Evolutionary conservation across 257 asterid species (phyloP).

Genomic region (Primulina eburnea): DNA sequence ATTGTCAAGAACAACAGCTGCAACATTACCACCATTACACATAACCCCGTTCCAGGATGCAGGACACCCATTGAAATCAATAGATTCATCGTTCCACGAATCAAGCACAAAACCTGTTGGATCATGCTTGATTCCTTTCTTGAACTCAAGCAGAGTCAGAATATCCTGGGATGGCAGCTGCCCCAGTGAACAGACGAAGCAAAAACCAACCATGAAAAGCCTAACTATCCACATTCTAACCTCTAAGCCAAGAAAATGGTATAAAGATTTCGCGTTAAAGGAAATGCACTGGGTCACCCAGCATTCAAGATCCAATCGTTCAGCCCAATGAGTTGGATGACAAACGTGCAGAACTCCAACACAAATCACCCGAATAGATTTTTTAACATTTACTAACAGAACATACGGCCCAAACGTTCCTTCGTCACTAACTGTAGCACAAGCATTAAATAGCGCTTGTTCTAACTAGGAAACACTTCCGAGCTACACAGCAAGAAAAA

Average conservation of each 20-base stretch:
- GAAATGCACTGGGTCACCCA: conserved; percentile 22
- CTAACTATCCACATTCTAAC: conserved; percentile 55
- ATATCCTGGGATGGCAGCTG: conserved; percentile 97
- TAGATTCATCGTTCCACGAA: conserved; percentile 96
- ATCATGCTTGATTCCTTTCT: conserved; percentile 90
- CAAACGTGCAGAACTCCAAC: conserved; percentile 4
- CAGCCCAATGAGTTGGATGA: conserved; percentile 8
- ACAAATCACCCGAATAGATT: conserved; percentile 10
- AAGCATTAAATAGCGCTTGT: conserved; percentile 14
- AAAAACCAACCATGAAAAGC: conserved; percentile 45
- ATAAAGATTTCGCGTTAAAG: conserved; percentile 17
- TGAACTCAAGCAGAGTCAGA: conserved; percentile 73
- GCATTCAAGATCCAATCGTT: conserved; percentile 21
- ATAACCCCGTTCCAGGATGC: conserved; percentile 97
- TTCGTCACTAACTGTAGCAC: conserved; percentile 1
- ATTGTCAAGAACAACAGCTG: conserved; percentile 84
- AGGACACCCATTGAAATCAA: conserved; percentile 96
- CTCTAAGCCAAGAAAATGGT: conserved; percentile 29
- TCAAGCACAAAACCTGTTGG: conserved; percentile 82
- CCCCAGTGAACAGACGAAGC: conserved; percentile 50
- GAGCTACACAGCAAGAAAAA: background rate
- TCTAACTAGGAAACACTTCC: conserved; percentile 14
- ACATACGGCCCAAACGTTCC: conserved; percentile 11
- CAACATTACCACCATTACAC: conserved; percentile 95
- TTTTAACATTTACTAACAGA: conserved; percentile 1